Evolutionary conservation across 2,329 filamentous ascomycete species (phyloP).

Genomic region (Cylindrodendrum hubeiense): DNA sequence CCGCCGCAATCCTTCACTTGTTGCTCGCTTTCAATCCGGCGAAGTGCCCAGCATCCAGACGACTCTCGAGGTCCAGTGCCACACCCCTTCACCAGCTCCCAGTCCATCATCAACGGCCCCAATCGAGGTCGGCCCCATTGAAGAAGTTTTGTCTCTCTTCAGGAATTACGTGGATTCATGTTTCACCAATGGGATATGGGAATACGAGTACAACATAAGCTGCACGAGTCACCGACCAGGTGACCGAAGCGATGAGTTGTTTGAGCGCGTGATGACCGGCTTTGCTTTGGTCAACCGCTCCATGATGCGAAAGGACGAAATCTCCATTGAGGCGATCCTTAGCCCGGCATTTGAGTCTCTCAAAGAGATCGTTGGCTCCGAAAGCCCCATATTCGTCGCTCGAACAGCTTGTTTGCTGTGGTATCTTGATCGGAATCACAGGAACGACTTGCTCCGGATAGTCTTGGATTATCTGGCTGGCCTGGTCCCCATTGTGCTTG

Average conservation of each 20-base stretch:
- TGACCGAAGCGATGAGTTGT: slow-evolving; percentile 50
- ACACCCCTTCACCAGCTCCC: slow-evolving; percentile 44
- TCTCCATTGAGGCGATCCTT: slow-evolving; percentile 47
- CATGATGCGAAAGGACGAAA: slow-evolving; percentile 48
- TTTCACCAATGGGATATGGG: slow-evolving; percentile 46
- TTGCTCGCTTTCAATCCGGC: slow-evolving; percentile 48
- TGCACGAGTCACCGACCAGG: slow-evolving; percentile 40
- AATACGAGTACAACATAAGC: slow-evolving; percentile 46
- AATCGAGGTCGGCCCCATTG: slow-evolving; percentile 39
- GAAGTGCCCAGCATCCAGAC: slow-evolving; percentile 48
- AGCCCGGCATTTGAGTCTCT: slow-evolving; percentile 51
- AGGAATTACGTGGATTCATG: slow-evolving; percentile 47
- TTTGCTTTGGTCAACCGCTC: slow-evolving; percentile 50
- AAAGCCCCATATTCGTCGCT: slow-evolving; percentile 50
- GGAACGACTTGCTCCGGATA: slow-evolving; percentile 48
- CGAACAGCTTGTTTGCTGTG: slow-evolving; percentile 51
- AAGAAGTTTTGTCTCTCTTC: slow-evolving; percentile 46
- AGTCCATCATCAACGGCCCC: slow-evolving; percentile 36
- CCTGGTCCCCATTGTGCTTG: slow-evolving; percentile 47
- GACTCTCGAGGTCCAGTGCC: slow-evolving; percentile 48
- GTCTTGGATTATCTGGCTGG: slow-evolving; percentile 48
- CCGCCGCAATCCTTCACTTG: slow-evolving; percentile 52
- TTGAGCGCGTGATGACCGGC: slow-evolving; percentile 50
- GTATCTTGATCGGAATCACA: slow-evolving; percentile 51
- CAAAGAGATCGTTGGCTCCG: slow-evolving; percentile 48